Conservation (phyloP, 108 stramenopile species). For the Licmophora abbreviata region DNA sequence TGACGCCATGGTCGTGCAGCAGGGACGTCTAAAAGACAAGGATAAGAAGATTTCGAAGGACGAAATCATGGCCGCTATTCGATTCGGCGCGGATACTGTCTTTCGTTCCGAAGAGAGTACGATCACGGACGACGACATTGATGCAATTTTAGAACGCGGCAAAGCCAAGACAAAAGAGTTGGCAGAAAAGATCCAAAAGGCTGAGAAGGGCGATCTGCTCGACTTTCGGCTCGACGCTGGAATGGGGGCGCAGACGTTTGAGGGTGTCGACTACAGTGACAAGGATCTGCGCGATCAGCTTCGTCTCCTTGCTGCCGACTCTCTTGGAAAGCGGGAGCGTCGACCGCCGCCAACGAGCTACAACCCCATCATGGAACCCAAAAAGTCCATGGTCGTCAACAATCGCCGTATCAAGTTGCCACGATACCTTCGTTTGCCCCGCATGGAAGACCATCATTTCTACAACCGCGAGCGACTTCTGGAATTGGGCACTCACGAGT, state of each 20-base stretch:
- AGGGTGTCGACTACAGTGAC: slow-evolving; percentile 87
- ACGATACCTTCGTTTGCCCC: slow-evolving; percentile 60
- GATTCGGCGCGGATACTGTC: slow-evolving; percentile 95
- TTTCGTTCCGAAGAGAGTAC: slow-evolving; percentile 85
- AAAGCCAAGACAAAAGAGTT: slow-evolving; percentile 88
- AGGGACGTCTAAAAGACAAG: slow-evolving; percentile 87
- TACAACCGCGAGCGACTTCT: slow-evolving; percentile 83
- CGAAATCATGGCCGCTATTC: slow-evolving; percentile 88
- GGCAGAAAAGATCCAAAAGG: slow-evolving; percentile 81
- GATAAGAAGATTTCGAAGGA: slow-evolving; percentile 84
- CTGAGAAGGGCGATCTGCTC: slow-evolving; percentile 90
- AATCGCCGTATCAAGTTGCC: slow-evolving; percentile 71
- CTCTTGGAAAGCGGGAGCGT: slow-evolving; percentile 81
- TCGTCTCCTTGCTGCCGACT: slow-evolving; percentile 66
- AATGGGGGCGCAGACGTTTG: slow-evolving; percentile 80
- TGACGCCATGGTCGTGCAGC: slow-evolving; percentile 99
- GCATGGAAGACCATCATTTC: slow-evolving; percentile 93
- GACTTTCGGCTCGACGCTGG: slow-evolving; percentile 93
- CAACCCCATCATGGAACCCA: slow-evolving; percentile 74
- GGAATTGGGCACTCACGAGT: slow-evolving; percentile 73
- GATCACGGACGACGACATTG: slow-evolving; percentile 95
- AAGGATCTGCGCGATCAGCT: slow-evolving; percentile 75
- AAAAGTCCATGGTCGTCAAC: slow-evolving; percentile 77
- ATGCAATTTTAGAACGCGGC: slow-evolving; percentile 89
- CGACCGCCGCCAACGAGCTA: slow-evolving; percentile 75